phyloP scores from a whole-genome alignment of 2,329 filamentous ascomycete species.

The Coniochaeta pulveracea region DNA sequence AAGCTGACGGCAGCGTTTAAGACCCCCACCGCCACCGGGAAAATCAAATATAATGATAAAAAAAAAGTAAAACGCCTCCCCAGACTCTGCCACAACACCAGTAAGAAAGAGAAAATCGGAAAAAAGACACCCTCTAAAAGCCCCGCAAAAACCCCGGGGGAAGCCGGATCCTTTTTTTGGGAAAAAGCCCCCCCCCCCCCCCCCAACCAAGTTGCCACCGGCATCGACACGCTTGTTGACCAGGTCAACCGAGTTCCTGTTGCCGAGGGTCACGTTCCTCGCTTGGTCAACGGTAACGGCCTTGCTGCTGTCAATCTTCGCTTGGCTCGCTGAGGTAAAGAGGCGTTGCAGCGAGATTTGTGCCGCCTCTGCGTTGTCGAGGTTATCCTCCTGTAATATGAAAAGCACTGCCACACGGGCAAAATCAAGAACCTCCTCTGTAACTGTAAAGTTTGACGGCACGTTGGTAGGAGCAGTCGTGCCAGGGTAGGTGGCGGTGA shows the following conservation, averaged over 20 bases:
- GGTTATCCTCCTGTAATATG: slow-evolving; percentile 42
- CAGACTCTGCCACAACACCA: too few species aligned
- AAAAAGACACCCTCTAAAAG: too few species aligned
- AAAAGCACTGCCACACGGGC: slow-evolving; percentile 50
- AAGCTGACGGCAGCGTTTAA: too few species aligned
- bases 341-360: slow-evolving; percentile 44
- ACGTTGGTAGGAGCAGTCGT: slow-evolving; percentile 17
- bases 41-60: too few species aligned
- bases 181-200: too few species aligned
- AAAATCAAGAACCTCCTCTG: slow-evolving; percentile 50
- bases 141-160: too few species aligned
- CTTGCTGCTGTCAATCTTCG: slow-evolving; percentile 8
- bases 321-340: slow-evolving; percentile 29
- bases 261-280: slow-evolving; percentile 22
- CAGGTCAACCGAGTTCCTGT: slow-evolving; percentile 36
- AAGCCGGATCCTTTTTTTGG: too few species aligned
- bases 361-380: slow-evolving; percentile 39
- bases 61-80: too few species aligned
- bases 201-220: slow-evolving; percentile 9
- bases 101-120: too few species aligned
- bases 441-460: slow-evolving; percentile 31
- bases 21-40: too few species aligned
- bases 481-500: slow-evolving; percentile 13
- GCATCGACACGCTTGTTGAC: slow-evolving; percentile 32
- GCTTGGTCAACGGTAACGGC: slow-evolving; percentile 19